Conservation (phyloP, 371 early-diverging fungal species). For the Synchytrium microbalum region DNA sequence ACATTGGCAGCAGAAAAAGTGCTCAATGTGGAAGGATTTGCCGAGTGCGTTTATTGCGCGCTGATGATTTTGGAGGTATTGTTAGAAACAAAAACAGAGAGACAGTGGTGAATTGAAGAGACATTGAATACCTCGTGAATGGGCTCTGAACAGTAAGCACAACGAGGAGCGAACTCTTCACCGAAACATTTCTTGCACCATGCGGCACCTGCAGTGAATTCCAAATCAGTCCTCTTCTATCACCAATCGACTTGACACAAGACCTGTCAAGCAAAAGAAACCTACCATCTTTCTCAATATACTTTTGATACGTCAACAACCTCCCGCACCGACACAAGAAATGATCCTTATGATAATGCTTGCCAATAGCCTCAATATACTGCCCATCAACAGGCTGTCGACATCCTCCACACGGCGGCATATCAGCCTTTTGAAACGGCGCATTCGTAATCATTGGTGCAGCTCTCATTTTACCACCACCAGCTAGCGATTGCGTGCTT, state of each 20-base stretch:
- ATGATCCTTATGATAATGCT: conserved; percentile 12
- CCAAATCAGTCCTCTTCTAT: too few species aligned
- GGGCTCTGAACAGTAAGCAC: conserved; percentile 56
- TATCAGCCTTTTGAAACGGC: neutral
- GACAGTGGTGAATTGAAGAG: neutral
- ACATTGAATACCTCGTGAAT: conserved; percentile 46
- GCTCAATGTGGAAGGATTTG: conserved; percentile 61
- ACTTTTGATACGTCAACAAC: conserved; percentile 17
- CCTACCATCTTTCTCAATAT: conserved; percentile 51
- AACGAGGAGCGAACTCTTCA: conserved; percentile 56
- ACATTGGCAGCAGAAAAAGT: conserved; percentile 65
- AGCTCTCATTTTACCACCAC: neutral
- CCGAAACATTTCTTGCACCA: conserved; percentile 58
- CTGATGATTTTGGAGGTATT: conserved; percentile 1
- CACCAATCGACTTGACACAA: neutral
- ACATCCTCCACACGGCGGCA: conserved; percentile 1
- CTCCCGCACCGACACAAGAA: conserved; percentile 14
- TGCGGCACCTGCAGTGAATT: neutral
- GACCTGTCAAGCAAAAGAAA: conserved; percentile 19
- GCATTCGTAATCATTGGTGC: neutral
- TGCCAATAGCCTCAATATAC: conserved; percentile 3
- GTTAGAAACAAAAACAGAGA: neutral
- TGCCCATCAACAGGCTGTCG: conserved; percentile 4
- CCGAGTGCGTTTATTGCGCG: conserved; percentile 52
- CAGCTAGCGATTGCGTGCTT: neutral